A percentile compares a stretch with the other conserved stretches of the same genome.
Conservation (phyloP, 306 rosid genomes). For the Biancaea sappan region DNA sequence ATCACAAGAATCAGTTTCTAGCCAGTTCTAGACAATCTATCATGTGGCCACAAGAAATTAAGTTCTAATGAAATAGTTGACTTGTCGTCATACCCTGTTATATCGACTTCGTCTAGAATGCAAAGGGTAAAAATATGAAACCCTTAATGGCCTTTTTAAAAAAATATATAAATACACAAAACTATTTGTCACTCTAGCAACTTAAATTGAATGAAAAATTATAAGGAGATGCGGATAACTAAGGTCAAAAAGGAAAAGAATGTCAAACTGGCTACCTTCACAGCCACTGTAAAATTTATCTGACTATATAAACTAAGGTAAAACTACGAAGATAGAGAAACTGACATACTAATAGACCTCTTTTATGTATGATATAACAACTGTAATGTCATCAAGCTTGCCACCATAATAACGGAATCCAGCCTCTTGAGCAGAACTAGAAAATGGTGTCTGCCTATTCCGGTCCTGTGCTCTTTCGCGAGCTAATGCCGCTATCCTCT, state of each 20-base stretch:
- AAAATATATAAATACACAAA: not conserved
- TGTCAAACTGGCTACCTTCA: slow-evolving; percentile 8
- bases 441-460: slow-evolving; percentile 75
- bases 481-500: slow-evolving; percentile 87
- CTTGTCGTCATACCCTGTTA: not conserved
- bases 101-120: not conserved
- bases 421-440: slow-evolving; percentile 86
- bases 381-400: slow-evolving; percentile 91
- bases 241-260: slow-evolving; percentile 28
- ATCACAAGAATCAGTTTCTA: too few relatives aligned
- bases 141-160: not conserved
- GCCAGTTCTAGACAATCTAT: too few relatives aligned
- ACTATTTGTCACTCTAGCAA: not conserved
- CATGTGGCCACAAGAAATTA: not conserved
- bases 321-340: not conserved
- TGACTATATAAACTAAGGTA: slow-evolving; percentile 1
- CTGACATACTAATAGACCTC: slow-evolving; percentile 39
- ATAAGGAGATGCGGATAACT: not conserved
- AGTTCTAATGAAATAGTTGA: not conserved
- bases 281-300: slow-evolving; percentile 6
- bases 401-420: slow-evolving; percentile 86
- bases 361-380: slow-evolving; percentile 71
- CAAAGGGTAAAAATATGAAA: not conserved
- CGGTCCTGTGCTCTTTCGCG: slow-evolving; percentile 72
- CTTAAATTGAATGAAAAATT: slow-evolving; percentile 16